Conservation (phyloP, 495 filamentous ascomycete genomes). For the Poronia punctata region DNA sequence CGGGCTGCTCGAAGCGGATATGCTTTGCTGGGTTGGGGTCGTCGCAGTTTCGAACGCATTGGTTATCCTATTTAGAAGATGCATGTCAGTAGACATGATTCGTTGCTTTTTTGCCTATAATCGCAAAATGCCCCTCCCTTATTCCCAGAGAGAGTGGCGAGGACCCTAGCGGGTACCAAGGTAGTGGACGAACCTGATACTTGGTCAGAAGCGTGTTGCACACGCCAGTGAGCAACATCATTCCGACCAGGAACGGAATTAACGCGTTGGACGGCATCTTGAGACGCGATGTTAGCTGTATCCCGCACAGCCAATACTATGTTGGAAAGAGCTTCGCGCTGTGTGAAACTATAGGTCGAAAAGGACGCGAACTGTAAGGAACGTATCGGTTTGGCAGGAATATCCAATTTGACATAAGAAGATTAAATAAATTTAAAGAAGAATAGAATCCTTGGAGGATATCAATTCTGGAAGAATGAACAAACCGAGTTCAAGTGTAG, state of each 20-base stretch:
- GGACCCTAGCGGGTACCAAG: no score
- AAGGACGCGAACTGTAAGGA: no score
- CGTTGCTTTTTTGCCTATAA: no score
- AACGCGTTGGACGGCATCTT: constrained; percentile 47
- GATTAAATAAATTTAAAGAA: no score
- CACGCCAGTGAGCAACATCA: constrained; percentile 86
- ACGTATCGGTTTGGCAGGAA: no score
- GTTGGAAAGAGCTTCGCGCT: background rate
- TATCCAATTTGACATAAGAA: no score
- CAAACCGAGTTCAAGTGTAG: no score
- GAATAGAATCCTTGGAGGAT: no score
- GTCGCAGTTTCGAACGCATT: constrained; percentile 89
- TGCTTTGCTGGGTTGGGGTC: constrained; percentile 61
- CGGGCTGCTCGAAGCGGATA: constrained; percentile 80
- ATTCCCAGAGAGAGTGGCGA: no score
- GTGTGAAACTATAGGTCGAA: background rate
- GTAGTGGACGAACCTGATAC: constrained; percentile 78
- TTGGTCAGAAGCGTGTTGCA: constrained; percentile 97
- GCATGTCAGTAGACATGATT: constrained; percentile 1
- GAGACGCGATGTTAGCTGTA: constrained; percentile 1
- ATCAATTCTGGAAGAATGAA: no score
- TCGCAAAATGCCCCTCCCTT: no score
- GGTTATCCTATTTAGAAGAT: constrained; percentile 62
- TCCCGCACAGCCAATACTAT: constrained; percentile 5
- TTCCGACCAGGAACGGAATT: constrained; percentile 76